Evolutionary conservation across 1,284 basidiomycete genomes (phyloP).

Genomic region (Lentinus polychrous): DNA sequence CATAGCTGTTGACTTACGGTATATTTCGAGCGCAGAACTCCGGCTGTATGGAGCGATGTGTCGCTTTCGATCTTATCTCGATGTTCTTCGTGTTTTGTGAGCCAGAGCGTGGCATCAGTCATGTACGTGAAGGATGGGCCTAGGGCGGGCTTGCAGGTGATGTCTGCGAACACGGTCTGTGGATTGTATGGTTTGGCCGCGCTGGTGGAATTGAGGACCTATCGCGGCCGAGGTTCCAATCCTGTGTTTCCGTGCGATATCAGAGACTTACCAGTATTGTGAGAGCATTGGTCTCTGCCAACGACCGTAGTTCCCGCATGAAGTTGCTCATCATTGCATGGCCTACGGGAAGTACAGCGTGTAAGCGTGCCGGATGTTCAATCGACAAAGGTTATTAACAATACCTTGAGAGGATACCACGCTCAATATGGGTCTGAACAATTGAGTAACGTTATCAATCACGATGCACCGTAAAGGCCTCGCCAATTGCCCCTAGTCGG

Average conservation of each 20-base stretch:
- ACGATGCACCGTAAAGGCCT: conserved; percentile 41
- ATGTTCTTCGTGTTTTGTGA: conserved; percentile 25
- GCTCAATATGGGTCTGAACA: conserved; percentile 63
- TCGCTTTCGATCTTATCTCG: not conserved
- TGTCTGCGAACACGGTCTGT: conserved; percentile 31
- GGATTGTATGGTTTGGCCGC: conserved; percentile 28
- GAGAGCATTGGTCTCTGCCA: conserved; percentile 39
- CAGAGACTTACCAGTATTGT: conserved; percentile 46
- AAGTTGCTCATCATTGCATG: conserved; percentile 70
- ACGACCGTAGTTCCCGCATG: conserved; percentile 53
- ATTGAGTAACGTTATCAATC: conserved; percentile 57
- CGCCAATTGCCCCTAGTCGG: conserved; percentile 4
- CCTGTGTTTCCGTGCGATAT: not conserved
- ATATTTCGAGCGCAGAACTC: conserved; percentile 3
- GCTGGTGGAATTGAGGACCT: conserved; percentile 44
- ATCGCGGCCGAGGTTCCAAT: not conserved
- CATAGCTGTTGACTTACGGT: conserved; percentile 1
- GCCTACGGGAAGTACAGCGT: conserved; percentile 32
- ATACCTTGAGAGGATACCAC: conserved; percentile 56
- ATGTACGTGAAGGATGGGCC: conserved; percentile 70
- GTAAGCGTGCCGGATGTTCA: too few species aligned
- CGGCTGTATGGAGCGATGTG: too few species aligned
- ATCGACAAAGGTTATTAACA: too few species aligned
- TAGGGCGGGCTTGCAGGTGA: conserved; percentile 57
- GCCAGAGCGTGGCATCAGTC: conserved; percentile 68